Evolutionary conservation across 2,329 filamentous ascomycete species (phyloP).

Genomic region (Talaromyces sp.): DNA sequence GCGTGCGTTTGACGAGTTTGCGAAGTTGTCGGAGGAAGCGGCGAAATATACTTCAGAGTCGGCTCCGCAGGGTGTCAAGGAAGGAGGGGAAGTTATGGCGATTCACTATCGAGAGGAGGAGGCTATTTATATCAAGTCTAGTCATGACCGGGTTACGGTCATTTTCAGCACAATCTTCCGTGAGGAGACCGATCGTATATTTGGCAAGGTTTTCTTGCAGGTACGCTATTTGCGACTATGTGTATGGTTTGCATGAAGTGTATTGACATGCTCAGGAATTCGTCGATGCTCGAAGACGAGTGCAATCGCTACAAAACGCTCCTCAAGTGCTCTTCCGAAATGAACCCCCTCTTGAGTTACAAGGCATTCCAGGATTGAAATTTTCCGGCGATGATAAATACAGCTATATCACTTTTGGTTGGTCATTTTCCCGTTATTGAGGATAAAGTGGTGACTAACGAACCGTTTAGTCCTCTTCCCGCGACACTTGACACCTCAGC

Average conservation of each 20-base stretch:
- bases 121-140: slow-evolving; percentile 97
- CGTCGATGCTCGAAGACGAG: slow-evolving; percentile 85
- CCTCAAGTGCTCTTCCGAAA: slow-evolving; percentile 96
- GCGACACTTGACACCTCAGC: slow-evolving; percentile 84
- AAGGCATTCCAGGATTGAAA: slow-evolving; percentile 79
- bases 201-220: slow-evolving; percentile 96
- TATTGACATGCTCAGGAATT: slow-evolving; percentile 62
- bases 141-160: slow-evolving; percentile 93
- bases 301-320: slow-evolving; percentile 85
- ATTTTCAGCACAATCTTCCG: slow-evolving; percentile 98
- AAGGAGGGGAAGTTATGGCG: slow-evolving; percentile 89
- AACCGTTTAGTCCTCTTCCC: slow-evolving; percentile 76
- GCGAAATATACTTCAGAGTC: slow-evolving; percentile 91
- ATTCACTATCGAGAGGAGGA: slow-evolving; percentile 99
- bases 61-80: slow-evolving; percentile 82
- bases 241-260: too few relatives aligned
- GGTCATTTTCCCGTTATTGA: slow-evolving; percentile 25
- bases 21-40: slow-evolving; percentile 79
- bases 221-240: slow-evolving; percentile 24
- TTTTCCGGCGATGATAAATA: slow-evolving; percentile 77
- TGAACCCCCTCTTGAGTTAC: slow-evolving; percentile 87
- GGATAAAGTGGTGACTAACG: slow-evolving; percentile 21
- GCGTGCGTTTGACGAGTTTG: slow-evolving; percentile 91
- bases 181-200: slow-evolving; percentile 96
- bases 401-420: slow-evolving; percentile 98